Base-by-base conservation (phyloP, 768 basidiomycete genomes). In the Paxillus rubicundulus region DNA sequence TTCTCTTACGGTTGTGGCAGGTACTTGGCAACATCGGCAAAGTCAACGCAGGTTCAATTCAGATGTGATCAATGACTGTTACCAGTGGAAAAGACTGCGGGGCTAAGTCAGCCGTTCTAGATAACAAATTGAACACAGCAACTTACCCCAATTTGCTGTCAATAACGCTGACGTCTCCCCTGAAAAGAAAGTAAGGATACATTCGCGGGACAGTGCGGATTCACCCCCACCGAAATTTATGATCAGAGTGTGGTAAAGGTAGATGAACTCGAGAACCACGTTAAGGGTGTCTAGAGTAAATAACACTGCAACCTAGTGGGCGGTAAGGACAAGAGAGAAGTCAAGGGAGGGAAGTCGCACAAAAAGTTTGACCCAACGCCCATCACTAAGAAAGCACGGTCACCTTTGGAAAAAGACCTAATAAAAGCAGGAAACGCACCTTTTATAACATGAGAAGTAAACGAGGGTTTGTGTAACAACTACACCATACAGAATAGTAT, bases 391-490 rank as follows among this genome's bases (percentile, higher is more conserved):
- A 34, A 20, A 44, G 21, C 2, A 13, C n/a, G 16, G 33, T 36
- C 2, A n/a, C n/a, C n/a, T n/a, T n/a, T n/a, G n/a, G n/a, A n/a
- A n/a, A n/a, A n/a, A n/a, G n/a, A n/a, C n/a, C n/a, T n/a, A n/a
- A n/a, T n/a, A n/a, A n/a, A n/a, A n/a, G n/a, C n/a, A n/a, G 32
- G 27, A 10, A 36, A 10, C 63, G 9, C 41, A 64, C 64, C 56
- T 59, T 49, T 65, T 67, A 34, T 65, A 66, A 34, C 54, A 63
- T 5, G 65, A 64, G 39, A 61, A 65, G 40, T 68, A 66, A 43
- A 72, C 39, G 56, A 67, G 70, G 0, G 64, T 62, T 58, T 75
- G 74, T 36, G 61, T 64, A 30, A 71, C 47, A 56, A 73, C 61
- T 3, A 63, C 62, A 28, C 74, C 74, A 50, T 63, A 72, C 43